phyloP scores from a whole-genome alignment of 108 stramenopile genomes.

The Aurantiochytrium sp. region DNA sequence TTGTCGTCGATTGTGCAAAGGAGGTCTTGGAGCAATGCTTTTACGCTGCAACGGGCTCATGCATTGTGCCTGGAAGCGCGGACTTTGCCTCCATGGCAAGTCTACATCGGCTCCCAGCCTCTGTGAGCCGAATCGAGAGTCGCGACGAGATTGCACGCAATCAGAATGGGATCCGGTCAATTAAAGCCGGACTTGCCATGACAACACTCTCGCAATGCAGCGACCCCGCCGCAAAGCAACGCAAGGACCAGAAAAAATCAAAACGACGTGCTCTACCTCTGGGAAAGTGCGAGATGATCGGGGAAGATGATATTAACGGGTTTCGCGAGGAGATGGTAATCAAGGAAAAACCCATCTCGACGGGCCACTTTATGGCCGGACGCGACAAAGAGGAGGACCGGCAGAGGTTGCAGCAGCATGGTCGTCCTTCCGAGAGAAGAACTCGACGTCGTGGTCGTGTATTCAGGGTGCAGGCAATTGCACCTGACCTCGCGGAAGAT shows the following conservation, averaged over 20 bases:
- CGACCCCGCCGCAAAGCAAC: too few relatives aligned
- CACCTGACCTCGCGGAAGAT: neutral
- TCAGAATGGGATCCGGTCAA: neutral
- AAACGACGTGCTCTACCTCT: too few relatives aligned
- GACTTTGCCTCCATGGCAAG: neutral
- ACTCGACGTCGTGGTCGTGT: neutral
- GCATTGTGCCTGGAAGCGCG: neutral
- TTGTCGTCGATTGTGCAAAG: neutral
- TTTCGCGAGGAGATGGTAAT: too few relatives aligned
- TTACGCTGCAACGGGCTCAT: neutral
- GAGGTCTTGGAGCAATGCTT: constrained; percentile 1
- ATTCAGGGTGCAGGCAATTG: neutral
- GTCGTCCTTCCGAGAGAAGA: neutral
- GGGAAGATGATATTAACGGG: too few relatives aligned
- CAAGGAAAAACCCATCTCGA: too few relatives aligned
- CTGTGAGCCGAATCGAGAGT: neutral
- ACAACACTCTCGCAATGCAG: too few relatives aligned
- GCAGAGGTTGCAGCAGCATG: too few relatives aligned
- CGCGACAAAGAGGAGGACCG: neutral
- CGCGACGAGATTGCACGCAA: neutral
- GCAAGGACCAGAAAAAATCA: too few relatives aligned
- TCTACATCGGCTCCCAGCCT: neutral
- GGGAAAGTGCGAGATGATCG: too few relatives aligned
- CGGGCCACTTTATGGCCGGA: neutral
- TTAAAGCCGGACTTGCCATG: too few relatives aligned